phyloP scores from a whole-genome alignment of 768 basidiomycete genomes.

The Serpula lacrymans region DNA sequence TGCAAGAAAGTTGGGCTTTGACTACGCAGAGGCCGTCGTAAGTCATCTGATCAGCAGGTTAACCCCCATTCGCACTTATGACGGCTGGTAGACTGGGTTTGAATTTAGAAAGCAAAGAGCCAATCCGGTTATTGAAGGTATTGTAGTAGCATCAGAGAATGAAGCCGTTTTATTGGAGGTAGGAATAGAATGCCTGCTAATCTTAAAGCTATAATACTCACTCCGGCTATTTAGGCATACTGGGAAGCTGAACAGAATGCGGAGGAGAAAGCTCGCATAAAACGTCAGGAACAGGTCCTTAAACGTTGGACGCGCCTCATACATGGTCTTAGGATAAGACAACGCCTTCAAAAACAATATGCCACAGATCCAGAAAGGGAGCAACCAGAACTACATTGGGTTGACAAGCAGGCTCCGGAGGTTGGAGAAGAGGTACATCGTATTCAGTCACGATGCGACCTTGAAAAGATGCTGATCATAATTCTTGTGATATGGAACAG shows the following conservation, averaged over 20 bases:
- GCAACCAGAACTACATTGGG: conserved; percentile 6
- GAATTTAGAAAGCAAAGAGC: conserved; percentile 94
- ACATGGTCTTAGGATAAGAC: conserved; percentile 82
- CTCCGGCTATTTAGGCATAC: conserved; percentile 59
- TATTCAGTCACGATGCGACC: conserved; percentile 17
- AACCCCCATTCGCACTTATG: conserved; percentile 4
- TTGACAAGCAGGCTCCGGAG: conserved; percentile 15
- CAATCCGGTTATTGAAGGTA: conserved; percentile 76
- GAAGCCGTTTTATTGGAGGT: conserved; percentile 75
- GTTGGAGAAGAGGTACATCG: conserved; percentile 16
- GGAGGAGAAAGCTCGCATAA: conserved; percentile 70
- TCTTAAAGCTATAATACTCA: conserved; percentile 1
- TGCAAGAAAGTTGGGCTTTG: conserved; percentile 81
- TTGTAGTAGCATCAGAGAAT: conserved; percentile 83
- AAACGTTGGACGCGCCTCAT: conserved; percentile 89
- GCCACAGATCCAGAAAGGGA: conserved; percentile 20
- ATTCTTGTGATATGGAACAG: conserved; percentile 11
- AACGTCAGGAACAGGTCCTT: conserved; percentile 74
- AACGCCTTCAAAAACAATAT: conserved; percentile 81
- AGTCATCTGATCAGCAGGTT: conserved; percentile 31
- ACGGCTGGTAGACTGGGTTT: conserved; percentile 72
- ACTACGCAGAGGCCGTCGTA: conserved; percentile 95
- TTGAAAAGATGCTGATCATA: neutral
- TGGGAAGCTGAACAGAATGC: conserved; percentile 77
- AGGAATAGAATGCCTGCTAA: neutral